phyloP scores from a whole-genome alignment of 176 grass and related monocot genomes.

The Carex pumila region DNA sequence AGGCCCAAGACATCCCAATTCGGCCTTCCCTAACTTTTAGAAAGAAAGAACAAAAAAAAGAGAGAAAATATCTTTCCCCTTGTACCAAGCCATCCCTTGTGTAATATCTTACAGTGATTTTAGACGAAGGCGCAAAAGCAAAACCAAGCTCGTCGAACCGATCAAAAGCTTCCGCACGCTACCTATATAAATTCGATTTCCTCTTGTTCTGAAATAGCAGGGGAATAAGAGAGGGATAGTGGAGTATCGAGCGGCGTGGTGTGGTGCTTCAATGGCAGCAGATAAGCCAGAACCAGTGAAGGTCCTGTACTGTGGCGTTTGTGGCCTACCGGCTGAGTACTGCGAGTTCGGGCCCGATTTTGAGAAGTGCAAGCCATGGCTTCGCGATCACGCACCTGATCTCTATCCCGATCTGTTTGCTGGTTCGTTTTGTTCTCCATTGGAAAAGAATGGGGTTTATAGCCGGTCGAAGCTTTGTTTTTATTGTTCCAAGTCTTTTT shows the following conservation, averaged over 20 bases:
- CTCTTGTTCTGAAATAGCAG: neutral
- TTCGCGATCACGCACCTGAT: slow-evolving; percentile 65
- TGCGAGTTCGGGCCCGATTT: slow-evolving; percentile 99
- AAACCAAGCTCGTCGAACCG: neutral
- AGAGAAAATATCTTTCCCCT: neutral
- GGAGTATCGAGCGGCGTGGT: neutral
- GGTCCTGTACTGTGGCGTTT: slow-evolving; percentile 83
- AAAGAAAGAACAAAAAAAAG: neutral
- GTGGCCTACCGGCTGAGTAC: slow-evolving; percentile 88
- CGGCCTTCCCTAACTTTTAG: neutral
- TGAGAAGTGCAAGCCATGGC: slow-evolving; percentile 97
- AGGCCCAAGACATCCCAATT: neutral
- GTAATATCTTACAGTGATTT: neutral
- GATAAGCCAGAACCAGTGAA: slow-evolving; percentile 68
- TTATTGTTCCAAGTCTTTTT: neutral
- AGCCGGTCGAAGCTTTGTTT: neutral
- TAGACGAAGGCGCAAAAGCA: neutral
- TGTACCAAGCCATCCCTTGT: neutral
- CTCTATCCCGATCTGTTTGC: slow-evolving; percentile 76
- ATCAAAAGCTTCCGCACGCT: neutral
- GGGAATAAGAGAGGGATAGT: neutral
- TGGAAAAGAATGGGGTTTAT: neutral
- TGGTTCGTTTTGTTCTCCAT: slow-evolving; percentile 16
- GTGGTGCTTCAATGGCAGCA: slow-evolving; percentile 34
- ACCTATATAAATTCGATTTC: neutral